Conservation (phyloP, 306 rosid species). For the Neltuma alba region DNA sequence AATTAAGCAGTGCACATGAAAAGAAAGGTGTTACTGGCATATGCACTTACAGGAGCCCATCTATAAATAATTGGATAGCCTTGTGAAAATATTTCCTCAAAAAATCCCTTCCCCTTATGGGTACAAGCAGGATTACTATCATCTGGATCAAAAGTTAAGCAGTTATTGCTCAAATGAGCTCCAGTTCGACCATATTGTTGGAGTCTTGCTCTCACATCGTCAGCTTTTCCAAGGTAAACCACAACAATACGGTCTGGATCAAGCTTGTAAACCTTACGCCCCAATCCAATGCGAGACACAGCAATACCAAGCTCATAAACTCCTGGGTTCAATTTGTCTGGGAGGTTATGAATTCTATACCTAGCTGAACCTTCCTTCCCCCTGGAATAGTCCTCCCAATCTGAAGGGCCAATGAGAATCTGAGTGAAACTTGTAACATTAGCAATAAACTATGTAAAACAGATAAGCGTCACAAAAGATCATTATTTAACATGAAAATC, state of each 20-base stretch:
- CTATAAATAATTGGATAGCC: constrained; percentile 71
- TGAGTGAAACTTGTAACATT: constrained; percentile 28
- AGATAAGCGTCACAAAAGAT: not conserved
- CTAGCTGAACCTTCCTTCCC: constrained; percentile 77
- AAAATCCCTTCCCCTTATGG: constrained; percentile 57
- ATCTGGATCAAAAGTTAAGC: not conserved
- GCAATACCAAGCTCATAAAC: constrained; percentile 81
- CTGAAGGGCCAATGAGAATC: constrained; percentile 81
- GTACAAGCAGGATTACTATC: constrained; percentile 29
- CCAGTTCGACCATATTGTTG: constrained; percentile 79
- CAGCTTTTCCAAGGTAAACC: constrained; percentile 78
- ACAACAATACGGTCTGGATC: constrained; percentile 48
- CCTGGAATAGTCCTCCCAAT: constrained; percentile 71
- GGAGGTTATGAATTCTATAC: constrained; percentile 77
- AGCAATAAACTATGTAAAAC: constrained; percentile 2
- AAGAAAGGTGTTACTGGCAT: not conserved
- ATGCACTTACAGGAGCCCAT: constrained; percentile 86
- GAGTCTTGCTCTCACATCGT: constrained; percentile 68
- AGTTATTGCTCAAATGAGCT: constrained; percentile 62
- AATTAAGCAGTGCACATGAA: not conserved
- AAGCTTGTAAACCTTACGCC: constrained; percentile 61
- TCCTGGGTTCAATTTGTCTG: constrained; percentile 57
- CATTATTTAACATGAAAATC: not conserved
- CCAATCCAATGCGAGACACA: constrained; percentile 37
- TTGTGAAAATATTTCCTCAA: constrained; percentile 56